phyloP scores from a whole-genome alignment of 805 yeast genomes.

The Yamadazyma nakazawae region DNA sequence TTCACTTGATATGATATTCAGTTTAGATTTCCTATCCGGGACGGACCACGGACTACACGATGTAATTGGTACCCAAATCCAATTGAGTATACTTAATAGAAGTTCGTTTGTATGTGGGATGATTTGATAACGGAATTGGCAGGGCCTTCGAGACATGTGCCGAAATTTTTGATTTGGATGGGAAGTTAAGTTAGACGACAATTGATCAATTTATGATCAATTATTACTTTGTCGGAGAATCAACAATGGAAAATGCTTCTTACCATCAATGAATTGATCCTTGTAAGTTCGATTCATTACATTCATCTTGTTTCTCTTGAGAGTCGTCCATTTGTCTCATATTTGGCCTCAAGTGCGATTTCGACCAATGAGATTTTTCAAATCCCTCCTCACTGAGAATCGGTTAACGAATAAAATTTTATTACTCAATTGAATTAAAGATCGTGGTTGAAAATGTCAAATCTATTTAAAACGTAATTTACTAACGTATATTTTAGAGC shows the following conservation, averaged over 20 bases:
- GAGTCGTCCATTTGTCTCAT: background rate
- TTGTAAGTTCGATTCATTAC: too few species aligned
- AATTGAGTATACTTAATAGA: background rate
- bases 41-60: too few species aligned
- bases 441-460: background rate
- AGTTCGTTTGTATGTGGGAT: background rate
- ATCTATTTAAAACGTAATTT: slow-evolving; percentile 7
- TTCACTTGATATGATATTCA: background rate
- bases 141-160: background rate
- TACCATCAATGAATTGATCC: too few species aligned
- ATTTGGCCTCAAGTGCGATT: slow-evolving; percentile 5
- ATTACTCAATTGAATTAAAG: background rate
- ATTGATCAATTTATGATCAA: background rate
- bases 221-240: background rate
- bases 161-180: background rate
- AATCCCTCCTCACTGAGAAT: slow-evolving; percentile 6
- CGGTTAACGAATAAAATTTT: slow-evolving; percentile 1
- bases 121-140: background rate
- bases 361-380: slow-evolving; percentile 30
- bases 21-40: background rate
- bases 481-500: slow-evolving; percentile 57
- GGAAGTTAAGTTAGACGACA: background rate
- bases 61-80: background rate
- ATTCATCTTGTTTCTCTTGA: too few species aligned
- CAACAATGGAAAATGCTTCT: background rate